A percentile compares a stretch with the other conserved stretches of the same genome.
Evolutionary conservation across 208 protist genomes (phyloP).

Genomic region (Leptomonas seymouri): DNA sequence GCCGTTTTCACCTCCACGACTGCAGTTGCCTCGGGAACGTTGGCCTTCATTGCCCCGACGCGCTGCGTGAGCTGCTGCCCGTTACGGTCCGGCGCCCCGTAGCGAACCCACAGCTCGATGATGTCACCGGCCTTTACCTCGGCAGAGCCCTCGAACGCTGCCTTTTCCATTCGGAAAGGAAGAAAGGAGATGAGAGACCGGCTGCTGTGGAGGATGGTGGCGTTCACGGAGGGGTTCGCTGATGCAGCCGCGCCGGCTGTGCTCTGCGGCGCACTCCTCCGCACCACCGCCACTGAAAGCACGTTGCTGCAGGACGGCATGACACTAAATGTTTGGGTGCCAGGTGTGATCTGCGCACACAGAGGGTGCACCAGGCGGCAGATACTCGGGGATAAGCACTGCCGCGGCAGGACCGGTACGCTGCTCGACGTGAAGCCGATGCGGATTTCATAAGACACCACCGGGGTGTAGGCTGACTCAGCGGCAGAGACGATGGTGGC

Average conservation of each 20-base stretch:
- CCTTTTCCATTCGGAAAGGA: conserved; percentile 38
- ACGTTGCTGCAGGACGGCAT: conserved; percentile 90
- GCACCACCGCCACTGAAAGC: conserved; percentile 65
- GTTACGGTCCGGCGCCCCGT: conserved; percentile 78
- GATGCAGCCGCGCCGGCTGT: not conserved
- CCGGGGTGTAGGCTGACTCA: conserved; percentile 50
- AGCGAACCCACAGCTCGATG: conserved; percentile 85
- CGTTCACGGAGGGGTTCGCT: not conserved
- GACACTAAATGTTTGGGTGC: conserved; percentile 55
- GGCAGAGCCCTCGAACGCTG: conserved; percentile 54
- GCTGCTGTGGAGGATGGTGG: not conserved
- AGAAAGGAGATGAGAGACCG: conserved; percentile 64
- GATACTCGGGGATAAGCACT: conserved; percentile 71
- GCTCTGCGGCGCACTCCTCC: not conserved
- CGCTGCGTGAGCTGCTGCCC: conserved; percentile 58
- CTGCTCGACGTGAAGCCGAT: conserved; percentile 73
- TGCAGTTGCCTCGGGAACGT: not conserved
- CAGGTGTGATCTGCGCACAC: conserved; percentile 45
- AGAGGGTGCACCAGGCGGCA: conserved; percentile 77
- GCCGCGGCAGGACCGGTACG: conserved; percentile 64
- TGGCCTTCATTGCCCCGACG: conserved; percentile 2
- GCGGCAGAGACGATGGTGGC: conserved; percentile 34
- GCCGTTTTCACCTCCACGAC: conserved; percentile 8
- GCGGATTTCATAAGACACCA: conserved; percentile 72
- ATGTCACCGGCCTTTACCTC: conserved; percentile 39